These are phyloP conservation scores for Diaporthe batatas DNA, from an alignment of 2,329 filamentous ascomycete species.

Conservation along the genomic window DNA sequence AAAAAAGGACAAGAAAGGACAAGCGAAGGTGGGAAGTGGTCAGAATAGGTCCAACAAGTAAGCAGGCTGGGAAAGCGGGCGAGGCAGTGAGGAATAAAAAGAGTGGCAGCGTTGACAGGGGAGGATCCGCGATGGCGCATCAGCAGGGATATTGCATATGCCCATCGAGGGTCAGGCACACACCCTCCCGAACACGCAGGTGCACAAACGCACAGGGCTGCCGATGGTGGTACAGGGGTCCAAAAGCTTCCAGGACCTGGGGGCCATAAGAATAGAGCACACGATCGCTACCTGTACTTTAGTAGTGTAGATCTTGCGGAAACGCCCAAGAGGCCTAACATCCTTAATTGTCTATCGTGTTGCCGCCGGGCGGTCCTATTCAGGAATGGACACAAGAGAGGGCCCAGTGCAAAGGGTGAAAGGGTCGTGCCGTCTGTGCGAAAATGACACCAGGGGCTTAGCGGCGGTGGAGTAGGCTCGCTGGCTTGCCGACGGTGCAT, in stretches of 20 bases:
- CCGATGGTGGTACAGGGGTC: constrained; percentile 21
- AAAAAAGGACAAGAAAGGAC: not conserved
- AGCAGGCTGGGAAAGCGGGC: constrained; percentile 26
- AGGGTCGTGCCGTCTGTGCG: constrained; percentile 29
- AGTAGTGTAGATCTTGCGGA: constrained; percentile 19
- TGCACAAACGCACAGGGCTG: constrained; percentile 20
- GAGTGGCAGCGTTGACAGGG: constrained; percentile 31
- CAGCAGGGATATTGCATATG: constrained; percentile 29
- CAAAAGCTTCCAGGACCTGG: constrained; percentile 25
- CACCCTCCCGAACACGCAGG: not conserved
- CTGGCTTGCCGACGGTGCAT: constrained; percentile 13
- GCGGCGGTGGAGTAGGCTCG: constrained; percentile 23
- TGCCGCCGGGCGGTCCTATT: constrained; percentile 21
- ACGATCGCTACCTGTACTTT: not conserved
- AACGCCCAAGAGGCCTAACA: not conserved
- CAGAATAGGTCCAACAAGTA: constrained; percentile 26
- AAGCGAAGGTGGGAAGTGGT: constrained; percentile 26
- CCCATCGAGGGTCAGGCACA: constrained; percentile 24
- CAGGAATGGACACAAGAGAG: constrained; percentile 12
- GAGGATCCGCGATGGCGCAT: constrained; percentile 30
- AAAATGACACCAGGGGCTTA: constrained; percentile 18
- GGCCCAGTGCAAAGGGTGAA: not conserved
- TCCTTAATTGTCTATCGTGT: constrained; percentile 12
- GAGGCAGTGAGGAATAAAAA: constrained; percentile 35
- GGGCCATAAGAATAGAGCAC: constrained; percentile 14